Evolutionary conservation across 331 rosid genomes (phyloP).

Genomic region (Quercus lobata): DNA sequence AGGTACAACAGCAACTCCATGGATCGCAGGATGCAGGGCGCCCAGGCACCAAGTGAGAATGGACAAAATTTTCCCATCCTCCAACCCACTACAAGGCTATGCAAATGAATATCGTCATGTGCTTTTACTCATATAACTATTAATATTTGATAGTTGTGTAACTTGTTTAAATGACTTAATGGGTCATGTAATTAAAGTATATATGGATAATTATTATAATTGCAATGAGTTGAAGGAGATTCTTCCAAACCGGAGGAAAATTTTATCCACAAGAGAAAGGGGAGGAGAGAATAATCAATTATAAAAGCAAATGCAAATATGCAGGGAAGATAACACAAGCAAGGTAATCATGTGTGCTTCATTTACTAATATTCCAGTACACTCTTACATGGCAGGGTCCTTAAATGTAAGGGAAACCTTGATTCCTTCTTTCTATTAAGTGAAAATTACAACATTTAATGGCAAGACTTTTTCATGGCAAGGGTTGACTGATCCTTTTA

Average conservation of each 20-base stretch:
- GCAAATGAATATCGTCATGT: too few species aligned
- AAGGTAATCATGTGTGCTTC: not conserved
- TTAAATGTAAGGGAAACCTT: not conserved
- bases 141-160: too few species aligned
- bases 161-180: too few species aligned
- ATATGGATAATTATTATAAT: not conserved
- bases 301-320: not conserved
- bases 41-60: not conserved
- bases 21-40: not conserved
- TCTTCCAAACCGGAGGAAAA: too few species aligned
- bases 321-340: not conserved
- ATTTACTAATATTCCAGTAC: not conserved
- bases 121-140: too few species aligned
- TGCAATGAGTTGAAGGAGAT: too few species aligned
- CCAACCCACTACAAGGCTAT: too few species aligned
- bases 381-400: not conserved
- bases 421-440: too few species aligned
- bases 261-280: not conserved
- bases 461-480: not conserved
- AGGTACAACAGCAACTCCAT: constrained; percentile 18
- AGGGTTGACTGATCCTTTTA: not conserved
- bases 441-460: not conserved
- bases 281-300: not conserved
- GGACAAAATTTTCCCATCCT: too few species aligned
- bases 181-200: not conserved